Conservation (phyloP, 176 grass and related monocot species). For the Panicum miliaceum region DNA sequence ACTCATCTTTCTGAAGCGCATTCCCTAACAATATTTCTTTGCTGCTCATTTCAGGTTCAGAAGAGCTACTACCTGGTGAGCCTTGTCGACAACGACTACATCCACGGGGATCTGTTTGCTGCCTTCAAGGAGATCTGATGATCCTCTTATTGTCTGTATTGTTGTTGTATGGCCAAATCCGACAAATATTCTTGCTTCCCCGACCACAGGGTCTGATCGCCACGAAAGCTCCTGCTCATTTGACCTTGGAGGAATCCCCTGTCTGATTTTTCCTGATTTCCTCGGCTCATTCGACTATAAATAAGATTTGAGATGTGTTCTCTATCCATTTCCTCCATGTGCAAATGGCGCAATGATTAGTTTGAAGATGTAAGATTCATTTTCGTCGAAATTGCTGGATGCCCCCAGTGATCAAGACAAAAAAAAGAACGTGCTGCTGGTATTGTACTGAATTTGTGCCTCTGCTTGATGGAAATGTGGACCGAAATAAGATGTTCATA, state of each 20-base stretch:
- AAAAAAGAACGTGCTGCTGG: too few relatives aligned
- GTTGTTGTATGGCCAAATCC: constrained; percentile 19
- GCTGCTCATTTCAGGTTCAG: constrained; percentile 56
- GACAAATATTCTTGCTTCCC: constrained; percentile 18
- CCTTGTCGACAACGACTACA: constrained; percentile 84
- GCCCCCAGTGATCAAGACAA: background rate
- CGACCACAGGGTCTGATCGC: background rate
- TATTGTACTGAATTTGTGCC: background rate
- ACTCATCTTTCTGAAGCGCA: background rate
- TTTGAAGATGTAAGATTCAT: background rate
- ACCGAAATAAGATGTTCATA: background rate
- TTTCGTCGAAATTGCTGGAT: background rate
- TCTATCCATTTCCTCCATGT: background rate
- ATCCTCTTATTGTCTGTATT: background rate
- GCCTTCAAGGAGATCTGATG: constrained; percentile 66
- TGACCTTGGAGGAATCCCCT: background rate
- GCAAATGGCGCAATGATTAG: background rate
- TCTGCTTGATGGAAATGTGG: background rate
- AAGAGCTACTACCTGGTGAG: constrained; percentile 71
- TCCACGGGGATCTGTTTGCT: constrained; percentile 74
- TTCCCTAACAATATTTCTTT: background rate
- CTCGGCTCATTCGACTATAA: constrained; percentile 36
- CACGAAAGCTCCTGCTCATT: background rate
- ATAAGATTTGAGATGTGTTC: constrained; percentile 37
- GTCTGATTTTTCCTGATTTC: constrained; percentile 32